Evolutionary conservation across 2,329 filamentous ascomycete species (phyloP).

Genomic region (Colletotrichum spinosum): DNA sequence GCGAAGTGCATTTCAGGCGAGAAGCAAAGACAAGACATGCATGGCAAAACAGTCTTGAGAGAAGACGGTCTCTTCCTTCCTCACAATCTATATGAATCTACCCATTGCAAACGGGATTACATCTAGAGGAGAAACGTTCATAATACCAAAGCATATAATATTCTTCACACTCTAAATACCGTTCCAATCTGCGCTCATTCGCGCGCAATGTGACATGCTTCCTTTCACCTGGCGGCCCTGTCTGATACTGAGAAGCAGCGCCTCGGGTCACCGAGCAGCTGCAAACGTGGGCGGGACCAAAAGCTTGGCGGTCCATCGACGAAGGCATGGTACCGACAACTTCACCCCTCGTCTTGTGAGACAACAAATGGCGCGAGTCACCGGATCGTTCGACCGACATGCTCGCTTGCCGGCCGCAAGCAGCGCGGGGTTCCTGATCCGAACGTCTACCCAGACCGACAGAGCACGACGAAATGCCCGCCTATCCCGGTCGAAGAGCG

Average conservation of each 20-base stretch:
- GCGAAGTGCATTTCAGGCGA: conserved; percentile 17
- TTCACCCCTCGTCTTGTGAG: conserved; percentile 1
- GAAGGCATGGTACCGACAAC: too few species aligned
- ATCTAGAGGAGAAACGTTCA: conserved; percentile 21
- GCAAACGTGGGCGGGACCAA: too few species aligned
- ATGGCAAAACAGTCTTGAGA: conserved; percentile 5
- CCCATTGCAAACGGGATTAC: not conserved
- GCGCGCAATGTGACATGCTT: not conserved
- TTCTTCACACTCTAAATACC: conserved; percentile 3
- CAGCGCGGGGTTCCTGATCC: conserved; percentile 7
- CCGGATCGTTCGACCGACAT: conserved; percentile 8
- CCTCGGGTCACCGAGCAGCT: too few species aligned
- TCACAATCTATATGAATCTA: not conserved
- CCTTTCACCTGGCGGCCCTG: too few species aligned
- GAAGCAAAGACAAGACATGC: conserved; percentile 1
- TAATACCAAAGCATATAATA: conserved; percentile 29
- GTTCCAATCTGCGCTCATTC: not conserved
- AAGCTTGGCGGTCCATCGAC: too few species aligned
- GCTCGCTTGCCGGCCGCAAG: conserved; percentile 3
- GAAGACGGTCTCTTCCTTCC: not conserved
- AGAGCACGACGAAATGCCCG: too few species aligned
- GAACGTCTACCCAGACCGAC: not conserved
- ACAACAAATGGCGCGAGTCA: conserved; percentile 16
- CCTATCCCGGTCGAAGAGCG: too few species aligned
- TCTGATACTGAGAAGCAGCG: too few species aligned